Evolutionary conservation across 139 green algal species (phyloP).

Genomic region (Mychonastes homosphaera): DNA sequence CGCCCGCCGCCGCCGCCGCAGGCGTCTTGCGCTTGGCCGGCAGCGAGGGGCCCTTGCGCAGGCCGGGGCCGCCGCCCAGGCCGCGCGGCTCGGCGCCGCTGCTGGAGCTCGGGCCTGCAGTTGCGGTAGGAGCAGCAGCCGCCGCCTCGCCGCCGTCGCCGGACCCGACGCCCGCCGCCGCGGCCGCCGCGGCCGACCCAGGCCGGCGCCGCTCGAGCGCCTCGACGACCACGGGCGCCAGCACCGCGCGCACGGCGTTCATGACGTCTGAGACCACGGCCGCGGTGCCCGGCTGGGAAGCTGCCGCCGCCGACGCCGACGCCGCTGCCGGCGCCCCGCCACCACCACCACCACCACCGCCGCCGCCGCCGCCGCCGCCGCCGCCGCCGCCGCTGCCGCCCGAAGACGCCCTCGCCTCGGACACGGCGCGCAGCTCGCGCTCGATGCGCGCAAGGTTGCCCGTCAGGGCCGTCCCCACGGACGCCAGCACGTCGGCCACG

Average conservation of each 20-base stretch:
- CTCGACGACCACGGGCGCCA: neutral
- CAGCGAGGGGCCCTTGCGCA: slow-evolving; percentile 12
- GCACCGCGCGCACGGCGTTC: slow-evolving; percentile 2
- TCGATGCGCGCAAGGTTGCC: no score
- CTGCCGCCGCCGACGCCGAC: slow-evolving; percentile 4
- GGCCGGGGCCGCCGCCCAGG: slow-evolving; percentile 17
- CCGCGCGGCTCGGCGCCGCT: slow-evolving; percentile 6
- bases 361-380: slow-evolving; percentile 2
- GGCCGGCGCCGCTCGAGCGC: neutral
- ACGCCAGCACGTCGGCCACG: neutral
- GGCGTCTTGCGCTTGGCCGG: slow-evolving; percentile 30
- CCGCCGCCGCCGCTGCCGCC: slow-evolving; percentile 3
- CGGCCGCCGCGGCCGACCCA: neutral
- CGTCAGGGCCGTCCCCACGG: no score
- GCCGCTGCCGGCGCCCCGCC: neutral
- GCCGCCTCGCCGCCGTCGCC: slow-evolving; percentile 1
- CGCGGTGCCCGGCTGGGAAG: neutral
- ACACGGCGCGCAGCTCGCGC: slow-evolving; percentile 5
- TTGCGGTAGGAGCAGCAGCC: neutral
- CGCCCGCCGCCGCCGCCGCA: neutral
- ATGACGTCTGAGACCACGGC: slow-evolving; percentile 3
- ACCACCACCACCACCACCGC: neutral
- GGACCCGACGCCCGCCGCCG: neutral
- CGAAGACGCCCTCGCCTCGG: neutral
- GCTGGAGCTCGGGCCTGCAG: slow-evolving; percentile 5